Conservation (phyloP, 108 stramenopile genomes). For the Parietichytrium sp. region DNA sequence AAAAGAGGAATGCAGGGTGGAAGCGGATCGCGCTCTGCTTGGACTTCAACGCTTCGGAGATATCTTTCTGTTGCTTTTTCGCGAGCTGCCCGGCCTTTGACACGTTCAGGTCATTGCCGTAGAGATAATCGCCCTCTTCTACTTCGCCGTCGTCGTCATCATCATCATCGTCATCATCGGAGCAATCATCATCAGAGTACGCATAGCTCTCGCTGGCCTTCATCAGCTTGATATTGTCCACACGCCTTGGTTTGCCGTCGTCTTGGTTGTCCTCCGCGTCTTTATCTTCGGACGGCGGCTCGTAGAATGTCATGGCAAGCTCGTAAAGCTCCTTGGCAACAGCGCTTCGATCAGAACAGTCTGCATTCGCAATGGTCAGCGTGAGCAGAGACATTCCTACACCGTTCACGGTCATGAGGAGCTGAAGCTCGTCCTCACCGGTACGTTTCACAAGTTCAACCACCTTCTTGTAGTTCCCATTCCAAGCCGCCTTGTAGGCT, state of each 20-base stretch:
- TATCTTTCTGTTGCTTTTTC: background rate
- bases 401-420: background rate
- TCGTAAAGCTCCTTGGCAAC: too few relatives aligned
- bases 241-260: background rate
- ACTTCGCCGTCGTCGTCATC: background rate
- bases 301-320: too few relatives aligned
- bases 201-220: background rate
- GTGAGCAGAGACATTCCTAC: background rate
- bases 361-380: background rate
- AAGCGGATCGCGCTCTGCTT: background rate
- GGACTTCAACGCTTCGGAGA: background rate
- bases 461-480: background rate
- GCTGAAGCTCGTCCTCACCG: background rate
- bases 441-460: background rate
- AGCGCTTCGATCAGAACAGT: too few relatives aligned
- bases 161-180: background rate
- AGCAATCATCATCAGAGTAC: background rate
- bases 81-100: too few relatives aligned
- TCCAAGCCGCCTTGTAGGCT: too few relatives aligned
- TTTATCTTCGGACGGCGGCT: too few relatives aligned
- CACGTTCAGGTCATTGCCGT: too few relatives aligned
- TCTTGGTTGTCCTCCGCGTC: background rate
- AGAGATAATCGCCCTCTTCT: background rate
- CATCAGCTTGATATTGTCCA: slow-evolving; percentile 25
- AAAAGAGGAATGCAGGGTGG: background rate